Evolutionary conservation across 345 rosid species (phyloP).

Genomic region (Euphorbia tirucalli): DNA sequence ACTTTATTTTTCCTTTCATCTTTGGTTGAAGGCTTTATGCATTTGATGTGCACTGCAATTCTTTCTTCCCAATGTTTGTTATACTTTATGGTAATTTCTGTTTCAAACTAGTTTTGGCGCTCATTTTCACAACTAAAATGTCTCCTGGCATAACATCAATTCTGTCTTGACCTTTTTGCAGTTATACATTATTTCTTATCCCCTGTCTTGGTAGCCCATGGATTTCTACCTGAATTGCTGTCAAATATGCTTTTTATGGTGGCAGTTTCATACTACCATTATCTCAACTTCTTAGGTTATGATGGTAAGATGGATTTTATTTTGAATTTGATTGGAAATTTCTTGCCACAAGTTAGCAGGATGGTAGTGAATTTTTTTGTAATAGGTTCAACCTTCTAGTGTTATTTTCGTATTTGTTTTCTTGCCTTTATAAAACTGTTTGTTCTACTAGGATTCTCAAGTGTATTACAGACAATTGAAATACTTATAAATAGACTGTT

Average conservation of each 20-base stretch:
- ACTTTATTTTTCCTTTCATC: conserved; percentile 12
- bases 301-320: conserved; percentile 58
- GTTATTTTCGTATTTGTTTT: not conserved
- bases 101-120: not conserved
- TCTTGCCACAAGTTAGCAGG: not conserved
- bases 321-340: not conserved
- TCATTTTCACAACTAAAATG: conserved; percentile 6
- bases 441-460: not conserved
- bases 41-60: conserved; percentile 99
- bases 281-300: conserved; percentile 97
- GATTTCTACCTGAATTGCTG: conserved; percentile 76
- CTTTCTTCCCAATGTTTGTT: conserved; percentile 97
- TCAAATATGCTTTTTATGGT: conserved; percentile 95
- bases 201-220: conserved; percentile 82
- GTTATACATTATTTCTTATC: conserved; percentile 91
- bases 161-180: conserved; percentile 36
- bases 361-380: not conserved
- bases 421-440: not conserved
- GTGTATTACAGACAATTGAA: not conserved
- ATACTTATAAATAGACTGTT: not conserved
- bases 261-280: conserved; percentile 90
- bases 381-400: too few relatives aligned
- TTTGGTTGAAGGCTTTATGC: conserved; percentile 77
- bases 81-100: conserved; percentile 74
- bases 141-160: conserved; percentile 7